Conservation (phyloP, 305 asterid genomes). For the Fraxinus platypoda region DNA sequence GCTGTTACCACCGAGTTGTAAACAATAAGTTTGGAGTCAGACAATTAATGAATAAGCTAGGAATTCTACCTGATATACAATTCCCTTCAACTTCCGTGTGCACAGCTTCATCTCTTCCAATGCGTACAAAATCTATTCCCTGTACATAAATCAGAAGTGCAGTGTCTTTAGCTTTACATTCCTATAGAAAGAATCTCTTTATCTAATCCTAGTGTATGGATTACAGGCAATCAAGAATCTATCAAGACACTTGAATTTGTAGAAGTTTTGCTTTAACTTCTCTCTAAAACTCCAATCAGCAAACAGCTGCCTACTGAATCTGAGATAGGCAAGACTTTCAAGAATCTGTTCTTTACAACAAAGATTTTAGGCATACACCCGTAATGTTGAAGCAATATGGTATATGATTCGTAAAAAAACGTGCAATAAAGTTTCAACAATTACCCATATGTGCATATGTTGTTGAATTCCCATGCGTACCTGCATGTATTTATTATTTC, state of each 20-base stretch:
- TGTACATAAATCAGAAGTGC: constrained; percentile 27
- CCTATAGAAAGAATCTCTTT: background rate
- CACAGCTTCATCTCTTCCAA: constrained; percentile 86
- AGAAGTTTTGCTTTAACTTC: background rate
- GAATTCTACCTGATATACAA: constrained; percentile 72
- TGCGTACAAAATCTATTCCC: constrained; percentile 87
- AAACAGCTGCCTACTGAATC: background rate
- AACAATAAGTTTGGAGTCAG: constrained; percentile 22
- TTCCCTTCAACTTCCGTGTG: constrained; percentile 74
- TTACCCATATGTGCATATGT: background rate
- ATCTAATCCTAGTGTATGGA: background rate
- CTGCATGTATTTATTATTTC: background rate
- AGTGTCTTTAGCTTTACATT: background rate
- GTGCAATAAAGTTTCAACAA: background rate
- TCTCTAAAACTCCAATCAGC: background rate
- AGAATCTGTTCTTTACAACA: background rate
- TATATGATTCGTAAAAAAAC: background rate
- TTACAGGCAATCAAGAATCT: background rate
- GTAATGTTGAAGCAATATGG: background rate
- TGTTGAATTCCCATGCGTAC: background rate
- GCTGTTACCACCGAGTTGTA: constrained; percentile 41
- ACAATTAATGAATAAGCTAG: constrained; percentile 18
- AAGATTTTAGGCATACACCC: background rate
- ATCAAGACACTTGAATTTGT: background rate
- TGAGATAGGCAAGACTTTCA: background rate